Conservation (phyloP, 345 rosid genomes). For the Arabidopsis thaliana region TAIR10.1 NC_003075.7:15702501-15703000, state of each 20-base stretch:
- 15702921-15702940: slow-evolving; percentile 37
- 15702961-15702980: slow-evolving; percentile 11
- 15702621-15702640: neutral
- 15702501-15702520: slow-evolving; percentile 91
- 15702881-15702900: neutral
- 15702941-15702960: slow-evolving; percentile 38
- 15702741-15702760: slow-evolving; percentile 77
- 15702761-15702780: slow-evolving; percentile 78
- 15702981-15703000: slow-evolving; percentile 6
- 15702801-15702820: slow-evolving; percentile 47
- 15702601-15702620: neutral
- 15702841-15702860: slow-evolving; percentile 55
- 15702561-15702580: slow-evolving; percentile 3
- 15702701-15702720: slow-evolving; percentile 74
- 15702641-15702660: slow-evolving; percentile 73
- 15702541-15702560: slow-evolving; percentile 65
- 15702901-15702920: slow-evolving; percentile 23
- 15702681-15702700: slow-evolving; percentile 86
- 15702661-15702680: slow-evolving; percentile 83
- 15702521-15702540: slow-evolving; percentile 89
- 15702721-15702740: slow-evolving; percentile 87
- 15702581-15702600: slow-evolving; percentile 6
- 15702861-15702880: slow-evolving; percentile 26
- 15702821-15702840: slow-evolving; percentile 37
- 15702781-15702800: slow-evolving; percentile 63